Base-by-base conservation (phyloP, 371 early-diverging fungal species). In the Mucor plumbeus region DNA sequence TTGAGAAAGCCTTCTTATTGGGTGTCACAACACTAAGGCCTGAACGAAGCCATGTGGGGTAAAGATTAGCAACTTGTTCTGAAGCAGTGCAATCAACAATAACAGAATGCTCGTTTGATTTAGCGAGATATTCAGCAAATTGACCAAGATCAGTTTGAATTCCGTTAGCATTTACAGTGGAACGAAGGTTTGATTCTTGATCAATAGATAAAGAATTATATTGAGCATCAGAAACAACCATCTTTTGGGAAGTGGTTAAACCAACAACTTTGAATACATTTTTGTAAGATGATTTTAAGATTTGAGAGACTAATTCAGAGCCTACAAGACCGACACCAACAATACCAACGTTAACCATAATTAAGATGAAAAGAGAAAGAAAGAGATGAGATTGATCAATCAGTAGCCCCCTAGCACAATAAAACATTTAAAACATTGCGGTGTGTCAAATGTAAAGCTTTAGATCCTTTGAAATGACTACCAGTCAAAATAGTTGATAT, bases 1-100 rank as follows among this genome's bases (percentile, higher is more conserved):
- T 89, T 5, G 94, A 91, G 79, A 97, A 97, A 5, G 86, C 97
- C 87, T 97, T 97, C 82, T 99, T 99, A 91, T 99, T 99, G 61
- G 99, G 97, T 14, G 99, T 97, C 55, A 97, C 97, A 33, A 99
- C 81, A 70, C 92, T 91, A 61, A 95, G 75, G 21, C 96, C 95
- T 53, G 78, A 71, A 61, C 82, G 69, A 58, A 97, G 82, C 93
- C 94, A 96, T 19, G 77, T 54, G 44, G 95, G 95, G 78, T 99
- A 99, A 59, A 80, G 81, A 5, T 77, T 72, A 38, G 97, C 95
- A 9, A 98, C 86, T 14, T 81, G 67, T 61, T 92, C 91, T 71
- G 87, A 89, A 19, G 95, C 88, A 43, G 98, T 98, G 82, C 96
- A 96, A 78, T 99, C 99, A 50, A 99, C 88, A 35, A 99, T 81